Evolutionary conservation across 2,329 filamentous ascomycete species (phyloP).

Genomic region (Colletotrichum sp.): DNA sequence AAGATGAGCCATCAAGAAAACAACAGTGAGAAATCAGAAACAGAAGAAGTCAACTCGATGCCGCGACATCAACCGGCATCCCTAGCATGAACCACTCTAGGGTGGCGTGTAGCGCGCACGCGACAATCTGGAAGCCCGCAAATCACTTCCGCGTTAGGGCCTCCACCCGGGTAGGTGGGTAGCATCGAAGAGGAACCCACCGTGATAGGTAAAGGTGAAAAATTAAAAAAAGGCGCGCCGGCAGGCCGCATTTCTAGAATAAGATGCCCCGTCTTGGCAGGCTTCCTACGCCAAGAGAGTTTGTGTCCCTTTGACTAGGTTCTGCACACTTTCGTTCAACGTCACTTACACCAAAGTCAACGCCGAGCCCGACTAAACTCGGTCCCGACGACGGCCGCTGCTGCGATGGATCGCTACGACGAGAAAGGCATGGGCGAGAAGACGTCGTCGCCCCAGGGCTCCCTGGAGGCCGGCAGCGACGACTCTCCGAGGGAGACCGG

Average conservation of each 20-base stretch:
- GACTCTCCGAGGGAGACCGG: not conserved
- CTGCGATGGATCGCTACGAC: not conserved
- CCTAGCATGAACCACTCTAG: not conserved
- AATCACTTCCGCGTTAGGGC: not conserved
- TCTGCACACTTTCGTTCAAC: not conserved
- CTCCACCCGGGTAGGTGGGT: not conserved
- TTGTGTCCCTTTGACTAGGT: not conserved
- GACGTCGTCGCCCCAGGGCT: not conserved
- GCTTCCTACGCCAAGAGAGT: not conserved
- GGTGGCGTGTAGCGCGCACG: not conserved
- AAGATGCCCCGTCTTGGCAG: not conserved
- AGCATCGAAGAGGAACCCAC: not conserved
- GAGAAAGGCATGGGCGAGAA: not conserved
- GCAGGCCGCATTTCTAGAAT: not conserved
- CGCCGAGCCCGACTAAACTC: not conserved
- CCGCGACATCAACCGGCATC: not conserved
- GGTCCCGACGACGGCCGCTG: not conserved
- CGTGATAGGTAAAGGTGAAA: not conserved
- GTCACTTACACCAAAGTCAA: not conserved
- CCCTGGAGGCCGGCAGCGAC: not conserved
- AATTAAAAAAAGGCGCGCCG: not conserved
- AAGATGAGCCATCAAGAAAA: not conserved
- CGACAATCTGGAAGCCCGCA: not conserved
- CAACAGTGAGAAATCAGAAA: not conserved
- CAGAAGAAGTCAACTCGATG: not conserved